These are phyloP conservation scores for Myriangium duriaei DNA, from an alignment of 2,329 filamentous ascomycete species.

Conservation along the genomic window DNA sequence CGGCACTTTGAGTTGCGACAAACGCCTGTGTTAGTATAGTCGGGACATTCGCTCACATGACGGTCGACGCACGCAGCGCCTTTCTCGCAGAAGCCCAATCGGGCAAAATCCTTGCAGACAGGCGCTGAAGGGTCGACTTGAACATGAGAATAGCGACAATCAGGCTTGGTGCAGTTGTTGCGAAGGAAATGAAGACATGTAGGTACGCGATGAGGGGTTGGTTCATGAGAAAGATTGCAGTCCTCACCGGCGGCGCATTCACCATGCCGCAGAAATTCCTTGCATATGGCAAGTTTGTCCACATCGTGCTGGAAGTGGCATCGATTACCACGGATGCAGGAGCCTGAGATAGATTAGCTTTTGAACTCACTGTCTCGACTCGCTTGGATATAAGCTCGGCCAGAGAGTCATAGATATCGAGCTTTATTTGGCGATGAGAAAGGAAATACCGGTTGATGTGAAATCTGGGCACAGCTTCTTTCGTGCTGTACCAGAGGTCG, in stretches of 20 bases:
- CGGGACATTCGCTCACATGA: constrained; percentile 86
- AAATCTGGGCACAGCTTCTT: constrained; percentile 55
- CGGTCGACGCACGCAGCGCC: constrained; percentile 66
- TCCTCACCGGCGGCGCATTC: constrained; percentile 62
- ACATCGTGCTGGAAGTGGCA: constrained; percentile 79
- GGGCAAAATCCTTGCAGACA: constrained; percentile 75
- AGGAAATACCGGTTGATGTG: constrained; percentile 40
- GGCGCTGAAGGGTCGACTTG: constrained; percentile 62
- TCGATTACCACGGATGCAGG: constrained; percentile 65
- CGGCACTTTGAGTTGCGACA: constrained; percentile 69
- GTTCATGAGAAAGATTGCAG: constrained; percentile 85
- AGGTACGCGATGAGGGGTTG: constrained; percentile 71
- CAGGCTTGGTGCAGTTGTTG: constrained; percentile 75
- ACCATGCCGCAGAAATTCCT: constrained; percentile 68
- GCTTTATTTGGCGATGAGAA: no score
- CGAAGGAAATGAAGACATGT: constrained; percentile 82
- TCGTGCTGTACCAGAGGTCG: constrained; percentile 47
- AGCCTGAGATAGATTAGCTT: constrained; percentile 19
- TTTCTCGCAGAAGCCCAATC: constrained; percentile 77
- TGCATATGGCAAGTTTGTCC: constrained; percentile 80
- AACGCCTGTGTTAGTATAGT: constrained; percentile 80
- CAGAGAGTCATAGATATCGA: no score
- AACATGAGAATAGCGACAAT: constrained; percentile 80
- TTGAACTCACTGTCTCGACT: no score
- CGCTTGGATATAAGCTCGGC: no score